Evolutionary conservation across 2,329 filamentous ascomycete species (phyloP), one percentile per base, ranked within the genome.

Genomic region (Nemania bipapillata): DNA sequence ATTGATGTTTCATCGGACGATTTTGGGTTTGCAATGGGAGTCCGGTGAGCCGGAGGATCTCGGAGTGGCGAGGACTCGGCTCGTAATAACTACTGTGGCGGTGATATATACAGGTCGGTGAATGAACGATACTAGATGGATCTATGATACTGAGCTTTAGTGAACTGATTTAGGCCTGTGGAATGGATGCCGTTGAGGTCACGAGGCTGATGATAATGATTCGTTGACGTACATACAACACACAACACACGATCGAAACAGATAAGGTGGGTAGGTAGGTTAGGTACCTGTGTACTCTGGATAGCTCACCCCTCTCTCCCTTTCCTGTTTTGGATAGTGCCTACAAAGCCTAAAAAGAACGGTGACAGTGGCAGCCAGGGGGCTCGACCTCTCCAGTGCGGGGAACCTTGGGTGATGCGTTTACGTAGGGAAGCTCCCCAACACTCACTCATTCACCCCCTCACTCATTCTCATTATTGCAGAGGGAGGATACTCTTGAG

Each of bases 161-260:
- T 63, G 35, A 63, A 32, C 53, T 30, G 54, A 30, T n/a, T 65
- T 40, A 55, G 49, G 58, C 57, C 66, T 63, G 54, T 57, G 55
- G 55, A 52, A 54, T 53, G 11, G 47, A 55, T 17, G 50, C 24
- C 17, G 61, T 15, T 54, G 52, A 42, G 47, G 66, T 72, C 72
- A 75, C 74, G 69, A 77, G 74, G 75, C 74, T 75, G 72, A 74
- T 72, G 62, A 67, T 72, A 64, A 56, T 66, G 70, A 73, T 74
- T 73, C 72, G 72, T 76, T 75, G 74, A 74, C 72, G 75, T 73
- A 73, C 66, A 40, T 73, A 73, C 66, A 45, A 50, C 30, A 35
- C 37, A 54, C 35, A 28, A 47, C 30, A 35, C 37, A 54, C 35
- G 37, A 47, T 47, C 24, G 30, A 60, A 30, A 37, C 22, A 49